Evolutionary conservation across 257 asterid species (phyloP), one percentile per base, ranked within the genome.

Genomic region (Gentiana straminea): DNA sequence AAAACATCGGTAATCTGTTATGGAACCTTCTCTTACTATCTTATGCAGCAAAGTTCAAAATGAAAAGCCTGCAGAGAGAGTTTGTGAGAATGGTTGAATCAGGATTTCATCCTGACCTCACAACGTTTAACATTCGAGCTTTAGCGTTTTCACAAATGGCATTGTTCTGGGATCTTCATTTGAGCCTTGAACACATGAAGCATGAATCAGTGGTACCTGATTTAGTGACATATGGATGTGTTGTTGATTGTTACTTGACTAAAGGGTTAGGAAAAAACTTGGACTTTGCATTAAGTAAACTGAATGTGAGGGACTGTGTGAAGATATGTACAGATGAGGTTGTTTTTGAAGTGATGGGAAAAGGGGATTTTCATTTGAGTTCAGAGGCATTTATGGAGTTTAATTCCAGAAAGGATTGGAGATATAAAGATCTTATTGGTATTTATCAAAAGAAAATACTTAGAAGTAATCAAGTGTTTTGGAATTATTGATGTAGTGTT

Each of bases 11-110:
- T 11, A 92, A 92, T 70, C 93, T 92, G 54, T 81, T 88, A 32
- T 92, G 97, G 97, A 88, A 92, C 72, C 80, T 92, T 58, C 61
- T 88, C 69, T 71, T 92, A 34, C 65, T 91, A 56, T 91, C 95
- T n/a, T 92, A 78, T 74, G 95, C 97, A 39, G 85, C 95, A 15
- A 84, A 82, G 51, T 85, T 92, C 76, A 88, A 88, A 70, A 88
- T 88, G 97, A 92, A 85, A 76, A 83, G 95, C 73, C 64, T 88
- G 75, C 98, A 85, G 78, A 81, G 94, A 71, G 94, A 80, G 59
- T 88, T 88, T 48, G 84, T 84, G 69, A 74, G 83, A 64, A 92
- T 92, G 97, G 93, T 83, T 43, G 97, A 88, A 70, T 49, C 78
- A 36, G 97, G 97, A 46, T 88, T 88, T 56, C 58, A 41, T 59